Conservation (phyloP, 305 asterid species). For the Fraxinus platypoda region DNA sequence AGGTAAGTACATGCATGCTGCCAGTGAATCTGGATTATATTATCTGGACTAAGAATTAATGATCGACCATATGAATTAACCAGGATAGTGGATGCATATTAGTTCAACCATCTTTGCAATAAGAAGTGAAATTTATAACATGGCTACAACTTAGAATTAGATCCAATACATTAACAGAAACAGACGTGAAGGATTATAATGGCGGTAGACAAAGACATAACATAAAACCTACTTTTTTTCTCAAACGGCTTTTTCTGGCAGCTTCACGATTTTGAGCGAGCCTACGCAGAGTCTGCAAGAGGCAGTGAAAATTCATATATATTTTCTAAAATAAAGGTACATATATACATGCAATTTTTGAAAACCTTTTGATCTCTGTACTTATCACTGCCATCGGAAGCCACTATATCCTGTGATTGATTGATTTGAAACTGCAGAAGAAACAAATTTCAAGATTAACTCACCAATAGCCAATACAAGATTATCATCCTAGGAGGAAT, state of each 20-base stretch:
- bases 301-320: conserved; percentile 17
- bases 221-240: conserved; percentile 61
- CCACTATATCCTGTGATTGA: conserved; percentile 49
- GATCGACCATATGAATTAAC: background rate
- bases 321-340: background rate
- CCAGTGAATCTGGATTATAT: background rate
- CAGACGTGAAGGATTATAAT: conserved; percentile 4
- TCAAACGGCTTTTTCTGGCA: conserved; percentile 93
- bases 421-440: conserved; percentile 58
- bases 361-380: conserved; percentile 93
- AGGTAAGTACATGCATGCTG: background rate
- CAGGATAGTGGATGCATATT: background rate
- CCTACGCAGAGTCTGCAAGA: conserved; percentile 85
- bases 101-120: background rate
- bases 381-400: conserved; percentile 93
- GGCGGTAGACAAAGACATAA: conserved; percentile 1
- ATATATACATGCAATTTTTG: background rate
- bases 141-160: background rate
- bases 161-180: conserved; percentile 4
- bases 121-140: background rate
- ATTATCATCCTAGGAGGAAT: background rate
- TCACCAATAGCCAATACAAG: conserved; percentile 13
- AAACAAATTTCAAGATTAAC: conserved; percentile 23
- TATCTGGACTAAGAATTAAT: background rate
- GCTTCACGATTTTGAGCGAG: conserved; percentile 99